A percentile compares a stretch with the other conserved stretches of the same genome.
These are phyloP conservation scores for Citrus trifoliata DNA, from an alignment of 345 rosid species.

Conservation along the genomic window DNA sequence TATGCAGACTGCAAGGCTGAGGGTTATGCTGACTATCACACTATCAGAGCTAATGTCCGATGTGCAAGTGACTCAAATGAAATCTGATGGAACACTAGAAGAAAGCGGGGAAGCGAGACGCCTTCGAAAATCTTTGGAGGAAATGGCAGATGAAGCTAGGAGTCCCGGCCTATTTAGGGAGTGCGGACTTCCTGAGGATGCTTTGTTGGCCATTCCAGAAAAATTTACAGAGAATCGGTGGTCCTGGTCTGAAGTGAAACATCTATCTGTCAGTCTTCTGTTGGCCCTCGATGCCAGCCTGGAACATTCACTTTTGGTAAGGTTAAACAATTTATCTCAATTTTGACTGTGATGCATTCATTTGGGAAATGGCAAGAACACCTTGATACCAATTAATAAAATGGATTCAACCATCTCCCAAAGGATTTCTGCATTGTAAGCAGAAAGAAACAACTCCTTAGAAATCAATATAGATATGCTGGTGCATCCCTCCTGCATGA, in stretches of 20 bases:
- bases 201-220: conserved; percentile 53
- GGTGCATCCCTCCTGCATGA: no score
- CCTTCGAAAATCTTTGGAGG: conserved; percentile 84
- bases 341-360: background rate
- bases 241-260: conserved; percentile 90
- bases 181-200: conserved; percentile 79
- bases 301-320: conserved; percentile 94
- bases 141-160: conserved; percentile 85
- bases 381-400: background rate
- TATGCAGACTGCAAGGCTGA: conserved; percentile 91
- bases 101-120: conserved; percentile 96
- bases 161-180: conserved; percentile 62
- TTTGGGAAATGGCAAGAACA: background rate
- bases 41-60: conserved; percentile 97
- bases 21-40: conserved; percentile 94
- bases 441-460: background rate
- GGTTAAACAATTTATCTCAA: conserved; percentile 18
- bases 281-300: conserved; percentile 96
- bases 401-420: background rate
- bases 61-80: conserved; percentile 96
- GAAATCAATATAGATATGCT: background rate
- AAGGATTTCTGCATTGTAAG: background rate
- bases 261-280: conserved; percentile 73
- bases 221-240: conserved; percentile 63
- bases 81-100: conserved; percentile 85